Evolutionary conservation across 176 grass and related monocot genomes (phyloP), one percentile per base, ranked within the genome.

Genomic region (Elymus sibiricus): DNA sequence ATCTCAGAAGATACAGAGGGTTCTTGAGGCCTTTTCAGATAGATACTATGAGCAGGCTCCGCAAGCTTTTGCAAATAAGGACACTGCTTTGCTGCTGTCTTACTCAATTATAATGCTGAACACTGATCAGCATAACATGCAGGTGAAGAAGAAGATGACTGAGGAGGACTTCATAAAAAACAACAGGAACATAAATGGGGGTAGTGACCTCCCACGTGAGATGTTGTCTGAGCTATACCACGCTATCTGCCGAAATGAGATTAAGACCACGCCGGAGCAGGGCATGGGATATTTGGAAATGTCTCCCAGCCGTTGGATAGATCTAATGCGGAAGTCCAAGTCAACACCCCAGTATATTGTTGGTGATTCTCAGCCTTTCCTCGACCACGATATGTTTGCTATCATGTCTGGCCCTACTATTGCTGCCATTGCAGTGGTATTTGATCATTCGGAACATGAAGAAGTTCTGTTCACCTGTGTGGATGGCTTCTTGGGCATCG

Each of bases 111-210:
- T 99, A 92, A 93, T 99, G 97, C 89, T 99, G 47, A 99, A 99
- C 87, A 99, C 97, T 38, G 97, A 99, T 91, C 97, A 99, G 80
- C 97, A 99, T 77, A 99, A 99, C 82, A 95, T 93, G 89, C 97
- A 99, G 77, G 97, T 99, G 70, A 99, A 99, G 83, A 99, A 97
- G 85, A 99, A 99, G 83, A 99, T 99, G 97, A 99, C 97, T 1
- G 94, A 99, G 84, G 97, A 99, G 71, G 97, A 99, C 84, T 99
- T 99, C 81, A 96, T 99, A 71, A 90, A 95, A 88, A 99, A 99
- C 40, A 99, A 99, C 66, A 93, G 97, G 78, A 92, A 80, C 87
- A 99, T 99, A 86, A 99, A 99, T 88, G 97, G 94, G 34, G 97
- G 97, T 66, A 83, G 79, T 69, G 97, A 99, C 74, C 94, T 99